Conservation (phyloP, 352 stramenopile species). For the Phytophthora uliginosa region DNA sequence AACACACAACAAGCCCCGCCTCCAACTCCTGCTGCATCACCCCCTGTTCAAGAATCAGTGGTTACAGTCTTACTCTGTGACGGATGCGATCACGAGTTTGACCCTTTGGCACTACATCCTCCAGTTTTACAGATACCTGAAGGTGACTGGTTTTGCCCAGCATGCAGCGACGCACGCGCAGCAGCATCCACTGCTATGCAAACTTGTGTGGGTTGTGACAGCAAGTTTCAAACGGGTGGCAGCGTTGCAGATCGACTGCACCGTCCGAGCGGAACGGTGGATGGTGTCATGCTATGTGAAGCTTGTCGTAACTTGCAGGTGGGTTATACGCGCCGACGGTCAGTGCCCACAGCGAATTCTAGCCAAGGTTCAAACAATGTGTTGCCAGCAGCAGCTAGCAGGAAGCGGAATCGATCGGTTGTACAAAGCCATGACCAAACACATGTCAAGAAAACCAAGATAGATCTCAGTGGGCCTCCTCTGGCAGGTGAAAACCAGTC, state of each 20-base stretch:
- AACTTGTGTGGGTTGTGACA: constrained; percentile 47
- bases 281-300: constrained; percentile 45
- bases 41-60: constrained; percentile 19
- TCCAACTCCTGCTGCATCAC: not conserved
- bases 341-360: constrained; percentile 6
- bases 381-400: constrained; percentile 1
- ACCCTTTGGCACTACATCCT: constrained; percentile 56
- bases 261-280: constrained; percentile 26
- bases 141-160: constrained; percentile 60
- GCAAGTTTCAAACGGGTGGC: constrained; percentile 27
- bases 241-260: constrained; percentile 26
- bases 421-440: constrained; percentile 13
- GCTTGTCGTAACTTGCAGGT: constrained; percentile 46
- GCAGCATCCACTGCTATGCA: constrained; percentile 11
- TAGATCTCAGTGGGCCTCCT: constrained; percentile 4
- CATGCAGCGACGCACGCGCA: constrained; percentile 31
- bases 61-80: constrained; percentile 76
- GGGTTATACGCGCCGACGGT: constrained; percentile 33
- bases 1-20: constrained; percentile 4
- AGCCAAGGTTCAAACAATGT: not conserved
- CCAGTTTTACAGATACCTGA: constrained; percentile 56
- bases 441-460: constrained; percentile 32
- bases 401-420: constrained; percentile 31
- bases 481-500: constrained; percentile 14
- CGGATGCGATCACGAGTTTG: constrained; percentile 75